phyloP scores from a whole-genome alignment of 805 yeast species.

The Lachancea waltii region DNA sequence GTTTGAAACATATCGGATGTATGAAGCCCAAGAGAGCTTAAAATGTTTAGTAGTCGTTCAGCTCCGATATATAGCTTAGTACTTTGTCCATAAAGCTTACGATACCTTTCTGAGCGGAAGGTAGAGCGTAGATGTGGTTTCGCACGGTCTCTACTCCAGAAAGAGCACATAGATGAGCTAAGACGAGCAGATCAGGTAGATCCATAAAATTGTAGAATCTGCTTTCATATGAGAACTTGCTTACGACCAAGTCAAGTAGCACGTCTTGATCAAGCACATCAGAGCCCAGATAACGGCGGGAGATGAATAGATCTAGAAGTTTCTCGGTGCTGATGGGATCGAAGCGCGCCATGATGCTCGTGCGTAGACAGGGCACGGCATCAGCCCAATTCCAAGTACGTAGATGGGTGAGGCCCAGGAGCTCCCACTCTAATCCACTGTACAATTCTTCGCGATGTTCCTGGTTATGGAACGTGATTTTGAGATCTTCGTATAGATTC shows the following conservation, averaged over 20 bases:
- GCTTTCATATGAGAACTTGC: slow-evolving; percentile 52
- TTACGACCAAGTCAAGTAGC: slow-evolving; percentile 39
- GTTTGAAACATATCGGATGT: no score
- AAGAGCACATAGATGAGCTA: slow-evolving; percentile 34
- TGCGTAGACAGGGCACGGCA: slow-evolving; percentile 47
- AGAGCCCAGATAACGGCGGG: slow-evolving; percentile 11
- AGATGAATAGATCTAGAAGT: slow-evolving; percentile 39
- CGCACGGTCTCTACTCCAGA: slow-evolving; percentile 20
- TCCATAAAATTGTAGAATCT: slow-evolving; percentile 60
- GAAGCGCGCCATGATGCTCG: slow-evolving; percentile 51
- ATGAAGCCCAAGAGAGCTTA: no score
- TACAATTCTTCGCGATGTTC: slow-evolving; percentile 36
- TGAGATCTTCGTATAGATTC: slow-evolving; percentile 32
- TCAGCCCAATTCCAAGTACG: slow-evolving; percentile 44
- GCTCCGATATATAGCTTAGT: slow-evolving; percentile 20
- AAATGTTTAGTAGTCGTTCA: slow-evolving; percentile 6
- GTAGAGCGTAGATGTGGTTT: slow-evolving; percentile 18
- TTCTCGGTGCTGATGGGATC: slow-evolving; percentile 52
- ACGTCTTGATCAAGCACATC: slow-evolving; percentile 32
- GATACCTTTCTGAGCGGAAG: slow-evolving; percentile 21
- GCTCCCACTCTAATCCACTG: slow-evolving; percentile 69
- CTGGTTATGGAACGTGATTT: slow-evolving; percentile 26
- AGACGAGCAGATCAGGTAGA: slow-evolving; percentile 37
- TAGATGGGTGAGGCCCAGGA: slow-evolving; percentile 51
- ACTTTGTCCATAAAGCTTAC: slow-evolving; percentile 18